A percentile compares a stretch with the other conserved stretches of the same genome.
Conservation (phyloP, 192 early-diverging fungal species). For the Coemansia sp. region DNA sequence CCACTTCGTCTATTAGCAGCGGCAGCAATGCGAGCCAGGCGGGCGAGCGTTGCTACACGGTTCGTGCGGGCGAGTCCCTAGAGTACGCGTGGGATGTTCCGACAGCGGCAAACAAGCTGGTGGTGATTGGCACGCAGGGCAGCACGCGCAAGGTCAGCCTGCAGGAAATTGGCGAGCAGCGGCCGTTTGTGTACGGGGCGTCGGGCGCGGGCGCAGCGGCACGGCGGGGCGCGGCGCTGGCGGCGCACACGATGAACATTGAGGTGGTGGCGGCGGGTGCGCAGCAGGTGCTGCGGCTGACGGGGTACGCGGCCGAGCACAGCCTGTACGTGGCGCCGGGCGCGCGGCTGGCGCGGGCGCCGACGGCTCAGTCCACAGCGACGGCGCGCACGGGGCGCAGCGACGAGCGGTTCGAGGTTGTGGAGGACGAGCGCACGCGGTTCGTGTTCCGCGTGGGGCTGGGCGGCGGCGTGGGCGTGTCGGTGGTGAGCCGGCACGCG, state of each 20-base stretch:
- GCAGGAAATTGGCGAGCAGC: conserved; percentile 85
- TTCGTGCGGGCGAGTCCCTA: conserved; percentile 50
- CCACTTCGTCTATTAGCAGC: no score
- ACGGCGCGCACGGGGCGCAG: background rate
- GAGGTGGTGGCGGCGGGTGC: conserved; percentile 73
- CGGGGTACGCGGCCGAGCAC: conserved; percentile 62
- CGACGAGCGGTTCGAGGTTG: conserved; percentile 40
- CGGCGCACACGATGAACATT: conserved; percentile 57
- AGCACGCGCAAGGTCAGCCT: conserved; percentile 76
- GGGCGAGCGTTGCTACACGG: conserved; percentile 20
- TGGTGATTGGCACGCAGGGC: conserved; percentile 77
- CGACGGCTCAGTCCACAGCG: conserved; percentile 18
- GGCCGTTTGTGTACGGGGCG: conserved; percentile 80
- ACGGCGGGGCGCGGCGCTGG: background rate
- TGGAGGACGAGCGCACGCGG: conserved; percentile 28
- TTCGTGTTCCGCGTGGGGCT: conserved; percentile 71
- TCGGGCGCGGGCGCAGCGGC: conserved; percentile 17
- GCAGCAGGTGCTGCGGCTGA: conserved; percentile 65
- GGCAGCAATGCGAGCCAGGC: background rate
- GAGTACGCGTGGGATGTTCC: conserved; percentile 94
- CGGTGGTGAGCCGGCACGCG: conserved; percentile 74
- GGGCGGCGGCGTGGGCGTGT: conserved; percentile 85
- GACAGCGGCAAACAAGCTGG: conserved; percentile 63
- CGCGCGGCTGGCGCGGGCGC: conserved; percentile 7
- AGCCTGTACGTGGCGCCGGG: conserved; percentile 57